Conservation (phyloP, 257 asterid species). For the Forsythia viridissima region DNA sequence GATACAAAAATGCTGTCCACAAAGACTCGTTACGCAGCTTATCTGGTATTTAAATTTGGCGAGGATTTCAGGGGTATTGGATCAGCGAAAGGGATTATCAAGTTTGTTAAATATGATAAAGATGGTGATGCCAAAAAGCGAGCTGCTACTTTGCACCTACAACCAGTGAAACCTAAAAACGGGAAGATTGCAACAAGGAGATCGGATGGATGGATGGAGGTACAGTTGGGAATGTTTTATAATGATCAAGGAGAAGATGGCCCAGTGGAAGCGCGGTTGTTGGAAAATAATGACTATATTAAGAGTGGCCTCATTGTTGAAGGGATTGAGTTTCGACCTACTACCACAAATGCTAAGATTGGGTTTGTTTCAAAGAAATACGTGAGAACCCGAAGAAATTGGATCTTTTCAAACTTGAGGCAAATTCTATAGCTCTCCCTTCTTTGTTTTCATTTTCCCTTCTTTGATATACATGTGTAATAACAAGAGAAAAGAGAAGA, state of each 20-base stretch:
- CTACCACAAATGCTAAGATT: too few species aligned
- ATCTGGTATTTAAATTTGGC: slow-evolving; percentile 16
- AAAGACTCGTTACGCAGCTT: slow-evolving; percentile 21
- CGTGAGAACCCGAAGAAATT: too few species aligned
- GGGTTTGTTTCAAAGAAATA: too few species aligned
- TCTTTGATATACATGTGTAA: too few species aligned
- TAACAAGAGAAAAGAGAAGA: too few species aligned
- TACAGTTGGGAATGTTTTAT: slow-evolving; percentile 33
- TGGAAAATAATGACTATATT: slow-evolving; percentile 15
- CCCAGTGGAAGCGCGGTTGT: slow-evolving; percentile 30
- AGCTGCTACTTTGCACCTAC: slow-evolving; percentile 16
- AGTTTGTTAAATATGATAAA: slow-evolving; percentile 16
- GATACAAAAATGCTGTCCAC: slow-evolving; percentile 20
- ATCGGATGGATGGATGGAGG: slow-evolving; percentile 41
- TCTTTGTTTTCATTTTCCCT: too few species aligned
- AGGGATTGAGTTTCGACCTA: slow-evolving; percentile 36
- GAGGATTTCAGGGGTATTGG: background rate
- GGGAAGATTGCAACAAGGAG: slow-evolving; percentile 7
- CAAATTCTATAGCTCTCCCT: too few species aligned
- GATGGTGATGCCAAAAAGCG: slow-evolving; percentile 25
- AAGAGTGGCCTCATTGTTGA: slow-evolving; percentile 28
- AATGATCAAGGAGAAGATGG: slow-evolving; percentile 28
- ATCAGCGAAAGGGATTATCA: slow-evolving; percentile 12
- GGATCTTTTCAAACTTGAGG: too few species aligned
- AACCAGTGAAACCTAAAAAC: background rate